Evolutionary conservation across 106 monocot species (phyloP), one percentile per base, ranked within the genome.

Genomic region (Dendrobium chrysotoxum): DNA sequence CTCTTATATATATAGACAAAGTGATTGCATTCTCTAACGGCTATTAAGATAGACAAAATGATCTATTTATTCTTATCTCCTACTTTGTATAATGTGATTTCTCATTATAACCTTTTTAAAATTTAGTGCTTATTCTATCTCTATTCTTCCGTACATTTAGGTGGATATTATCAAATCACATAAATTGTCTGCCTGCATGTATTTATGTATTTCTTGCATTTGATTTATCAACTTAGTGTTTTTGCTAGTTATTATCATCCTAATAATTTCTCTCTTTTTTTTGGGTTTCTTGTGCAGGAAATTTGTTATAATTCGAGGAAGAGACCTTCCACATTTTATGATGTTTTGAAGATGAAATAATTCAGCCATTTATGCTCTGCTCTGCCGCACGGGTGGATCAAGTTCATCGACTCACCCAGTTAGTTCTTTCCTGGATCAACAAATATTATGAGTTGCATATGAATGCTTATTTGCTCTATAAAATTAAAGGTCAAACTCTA

Each of bases 301-400:
- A 82, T 95, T 20, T 92, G 87, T 83, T 79, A 65, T 28, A 61
- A 80, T 20, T 81, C 76, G 1, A 86, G 92, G 83, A 92, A 83
- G 50, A 84, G 84, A 81, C 95, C 95, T n/a, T 77, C 85, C 28
- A 61, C 75, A 75, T 95, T 90, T 80, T 88, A 90, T 70, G 87
- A 95, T 82, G 47, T 95, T 75, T 87, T 95, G 40, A 73, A 79
- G 66, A 28, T 53, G 13, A 74, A 65, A 17, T 78, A 72, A 50
- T 35, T 15, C 35, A 70, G 12, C 16, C 2, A 35, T 70, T 70
- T 35, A 28, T 70, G 70, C 2, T 70, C 31, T 70, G 70, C 2
- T 70, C 31, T 65, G 64, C 64, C 0, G 64, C 64, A 65, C 6
- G 1, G 64, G 64, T 1, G 0, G 64, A 65, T 65, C 64, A 65